These are phyloP conservation scores for Tetrapisispora iriomotensis DNA, from an alignment of 805 yeast genomes.

Conservation along the genomic window DNA sequence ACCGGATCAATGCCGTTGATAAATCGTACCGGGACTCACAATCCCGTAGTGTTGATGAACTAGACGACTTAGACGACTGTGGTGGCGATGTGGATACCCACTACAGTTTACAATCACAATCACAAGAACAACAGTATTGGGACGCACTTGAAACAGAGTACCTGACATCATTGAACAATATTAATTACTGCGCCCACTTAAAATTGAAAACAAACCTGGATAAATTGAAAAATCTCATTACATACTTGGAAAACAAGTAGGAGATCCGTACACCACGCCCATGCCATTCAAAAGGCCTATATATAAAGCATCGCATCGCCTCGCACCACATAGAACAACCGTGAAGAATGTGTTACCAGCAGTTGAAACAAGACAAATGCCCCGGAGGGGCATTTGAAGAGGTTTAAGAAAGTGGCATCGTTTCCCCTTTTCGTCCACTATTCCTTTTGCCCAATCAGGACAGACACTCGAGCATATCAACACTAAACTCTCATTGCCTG, in stretches of 20 bases:
- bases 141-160: conserved; percentile 5
- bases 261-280: background rate
- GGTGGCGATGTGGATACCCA: background rate
- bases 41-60: background rate
- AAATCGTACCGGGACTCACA: background rate
- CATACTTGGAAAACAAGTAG: conserved; percentile 9
- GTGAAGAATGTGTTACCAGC: too few relatives aligned
- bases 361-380: too few relatives aligned
- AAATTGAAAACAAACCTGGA: conserved; percentile 19
- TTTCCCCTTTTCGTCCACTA: too few relatives aligned
- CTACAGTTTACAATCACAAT: background rate
- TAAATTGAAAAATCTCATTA: conserved; percentile 23
- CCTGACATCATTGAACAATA: conserved; percentile 8
- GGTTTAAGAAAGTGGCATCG: too few relatives aligned
- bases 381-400: too few relatives aligned
- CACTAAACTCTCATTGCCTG: too few relatives aligned
- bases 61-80: background rate
- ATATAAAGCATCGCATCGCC: background rate
- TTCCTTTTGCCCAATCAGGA: too few relatives aligned
- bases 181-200: conserved; percentile 7
- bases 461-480: too few relatives aligned
- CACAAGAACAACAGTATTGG: conserved; percentile 1
- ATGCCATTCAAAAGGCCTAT: background rate
- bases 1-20: conserved; percentile 5
- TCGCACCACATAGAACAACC: too few relatives aligned